Evolutionary conservation across 2,329 filamentous ascomycete genomes (phyloP), one percentile per base, ranked within the genome.

Genomic region (Colletotrichum echinochloae): DNA sequence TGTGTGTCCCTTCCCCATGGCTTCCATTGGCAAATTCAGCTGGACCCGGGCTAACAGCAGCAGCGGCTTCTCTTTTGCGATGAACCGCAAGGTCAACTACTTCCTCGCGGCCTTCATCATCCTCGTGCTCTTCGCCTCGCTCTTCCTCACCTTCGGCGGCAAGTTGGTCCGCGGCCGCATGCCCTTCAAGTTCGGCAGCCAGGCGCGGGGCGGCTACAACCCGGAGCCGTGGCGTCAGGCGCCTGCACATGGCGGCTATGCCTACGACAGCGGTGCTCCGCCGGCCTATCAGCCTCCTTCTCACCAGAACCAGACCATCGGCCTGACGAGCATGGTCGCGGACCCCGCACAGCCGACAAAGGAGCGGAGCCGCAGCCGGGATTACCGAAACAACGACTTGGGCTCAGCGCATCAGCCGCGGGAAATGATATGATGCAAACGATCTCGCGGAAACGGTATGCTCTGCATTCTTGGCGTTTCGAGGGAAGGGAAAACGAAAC

Each of bases 31-130:
- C 20, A 18, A 12, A 18, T 37, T 44, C 41, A 1, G 18, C 41
- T 5, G 41, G 41, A 60, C 20, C 20, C 7, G 11, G 11, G 60
- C 71, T 73, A 51, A 73, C 73, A 68, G 60, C 33, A 20, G 11
- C 59, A 88, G 86, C 6, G 89, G 89, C 30, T 90, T 90, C 75
- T 82, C 83, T 0, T 85, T 90, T 62, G 88, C 89, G 3, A 79
- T 85, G 18, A 85, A 86, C 63, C 74, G 81, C n/a, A 78, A 77
- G 55, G 84, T 83, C 68, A 81, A 84, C 72, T 84, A 82, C 74
- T 80, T 85, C 41, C 82, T 88, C n/a, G 81, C 83, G 11, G 84
- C 81, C 30, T 76, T 87, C 39, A 77, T 85, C 46, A 76, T 83
- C 70, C 77, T 86, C 6, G 77, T 80, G 39, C 76, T 84, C 57